Conservation (phyloP, 306 rosid genomes). For the Vigna radiata region DNA sequence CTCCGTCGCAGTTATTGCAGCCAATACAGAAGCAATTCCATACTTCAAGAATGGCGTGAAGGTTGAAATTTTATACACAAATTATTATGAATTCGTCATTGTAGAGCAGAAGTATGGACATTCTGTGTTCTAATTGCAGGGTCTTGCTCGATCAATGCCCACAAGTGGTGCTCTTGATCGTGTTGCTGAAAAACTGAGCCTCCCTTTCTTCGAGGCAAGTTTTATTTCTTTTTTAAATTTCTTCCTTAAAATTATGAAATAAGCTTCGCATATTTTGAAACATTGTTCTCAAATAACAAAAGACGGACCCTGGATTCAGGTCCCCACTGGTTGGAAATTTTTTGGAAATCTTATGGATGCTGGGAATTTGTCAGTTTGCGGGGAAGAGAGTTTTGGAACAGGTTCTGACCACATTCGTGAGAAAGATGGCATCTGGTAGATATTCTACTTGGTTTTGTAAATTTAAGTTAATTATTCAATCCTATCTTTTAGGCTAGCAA, state of each 20-base stretch:
- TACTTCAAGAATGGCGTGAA: slow-evolving; percentile 77
- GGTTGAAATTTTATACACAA: slow-evolving; percentile 53
- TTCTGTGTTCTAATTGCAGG: slow-evolving; percentile 57
- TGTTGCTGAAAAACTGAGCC: slow-evolving; percentile 86
- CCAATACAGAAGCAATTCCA: slow-evolving; percentile 94
- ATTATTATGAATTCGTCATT: slow-evolving; percentile 9
- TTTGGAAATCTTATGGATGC: slow-evolving; percentile 99
- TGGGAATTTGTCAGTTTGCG: slow-evolving; percentile 88
- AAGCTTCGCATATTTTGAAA: slow-evolving; percentile 22
- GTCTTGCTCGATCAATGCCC: slow-evolving; percentile 98
- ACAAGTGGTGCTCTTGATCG: slow-evolving; percentile 95
- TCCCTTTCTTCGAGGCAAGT: slow-evolving; percentile 89
- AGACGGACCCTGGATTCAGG: slow-evolving; percentile 57
- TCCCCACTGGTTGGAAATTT: slow-evolving; percentile 99
- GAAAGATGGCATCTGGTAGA: slow-evolving; percentile 97
- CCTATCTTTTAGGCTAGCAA: slow-evolving; percentile 3
- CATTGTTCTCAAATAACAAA: slow-evolving; percentile 41
- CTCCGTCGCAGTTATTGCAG: slow-evolving; percentile 95
- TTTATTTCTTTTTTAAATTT: not conserved
- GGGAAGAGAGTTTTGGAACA: slow-evolving; percentile 99
- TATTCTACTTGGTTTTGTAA: slow-evolving; percentile 40
- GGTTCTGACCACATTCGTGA: slow-evolving; percentile 99
- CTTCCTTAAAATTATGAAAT: slow-evolving; percentile 32
- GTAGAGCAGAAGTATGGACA: slow-evolving; percentile 28
- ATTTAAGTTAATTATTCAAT: not conserved